Base-by-base conservation (phyloP, 352 stramenopile genomes). In the Pythium periplocum region DNA sequence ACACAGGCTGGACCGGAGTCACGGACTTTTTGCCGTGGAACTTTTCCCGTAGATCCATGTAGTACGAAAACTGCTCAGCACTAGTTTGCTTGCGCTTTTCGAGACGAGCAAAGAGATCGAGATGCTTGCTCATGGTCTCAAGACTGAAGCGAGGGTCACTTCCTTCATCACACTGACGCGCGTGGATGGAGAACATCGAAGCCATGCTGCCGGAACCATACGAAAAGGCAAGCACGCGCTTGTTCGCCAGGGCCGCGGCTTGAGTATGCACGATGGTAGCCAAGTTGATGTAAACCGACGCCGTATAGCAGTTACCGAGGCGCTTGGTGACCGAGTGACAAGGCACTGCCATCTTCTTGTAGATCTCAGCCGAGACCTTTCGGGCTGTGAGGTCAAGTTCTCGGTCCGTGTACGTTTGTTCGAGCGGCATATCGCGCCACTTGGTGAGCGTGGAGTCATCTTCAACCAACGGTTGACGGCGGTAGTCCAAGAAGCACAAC, bases 251-350 rank as follows among this genome's bases (percentile, higher is more conserved):
- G 10, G 62, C 74, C 31, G 49, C 66, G 31, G 52, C 75, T 59
- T 62, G 75, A 37, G 65, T 51, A 51, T 73, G 71, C 35, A 99
- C 78, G 4, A 99, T 72, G 38, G 86, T 97, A 4, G 91, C 87
- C 33, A 99, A 66, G 61, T 98, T 98, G 33, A 98, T 78, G 71
- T 98, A 99, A 12, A 99, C 87, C 9, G 89, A 90, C 8, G 95
- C 97, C 2, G 96, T 98, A 76, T 99, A 99, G 40, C 86, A 98
- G 73, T 99, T 99, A 36, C 97, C 97, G 8, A 99, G 51, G 4
- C 81, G 66, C 61, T 95, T 87, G 7, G 88, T 97, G 0, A 89
- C 77, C 10, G 64, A 66, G 69, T 96, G 97, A 50, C 80, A 78
- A 41, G 96, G 91, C 11, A 61, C 60, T 17, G 98, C 77, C 65